phyloP scores from a whole-genome alignment of 2,329 filamentous ascomycete species.

The Nemania bipapillata region DNA sequence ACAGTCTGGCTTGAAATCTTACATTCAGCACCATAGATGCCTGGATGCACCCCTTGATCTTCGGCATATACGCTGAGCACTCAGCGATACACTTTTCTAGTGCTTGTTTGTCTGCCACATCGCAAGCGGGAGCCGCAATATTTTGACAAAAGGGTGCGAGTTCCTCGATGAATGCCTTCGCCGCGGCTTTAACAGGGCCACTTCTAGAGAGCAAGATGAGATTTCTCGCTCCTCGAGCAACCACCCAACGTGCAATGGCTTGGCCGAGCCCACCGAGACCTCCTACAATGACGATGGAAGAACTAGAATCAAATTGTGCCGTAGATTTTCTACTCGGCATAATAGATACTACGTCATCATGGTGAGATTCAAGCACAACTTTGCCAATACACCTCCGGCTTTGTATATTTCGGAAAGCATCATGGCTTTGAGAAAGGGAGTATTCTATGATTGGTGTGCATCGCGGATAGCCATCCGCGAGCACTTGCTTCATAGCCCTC shows the following conservation, averaged over 20 bases:
- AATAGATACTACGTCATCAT: constrained; percentile 37
- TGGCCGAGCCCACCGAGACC: constrained; percentile 48
- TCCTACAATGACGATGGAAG: constrained; percentile 46
- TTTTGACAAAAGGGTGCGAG: constrained; percentile 42
- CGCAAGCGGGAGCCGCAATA: constrained; percentile 46
- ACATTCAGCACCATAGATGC: constrained; percentile 55
- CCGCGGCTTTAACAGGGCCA: constrained; percentile 25
- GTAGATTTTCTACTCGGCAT: constrained; percentile 31
- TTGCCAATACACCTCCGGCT: constrained; percentile 34
- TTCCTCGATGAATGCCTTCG: constrained; percentile 40
- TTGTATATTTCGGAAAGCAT: constrained; percentile 43
- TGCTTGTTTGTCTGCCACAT: constrained; percentile 47
- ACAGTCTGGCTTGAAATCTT: constrained; percentile 1
- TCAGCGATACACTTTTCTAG: constrained; percentile 46
- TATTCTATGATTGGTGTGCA: constrained; percentile 17
- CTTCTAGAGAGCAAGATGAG: constrained; percentile 34
- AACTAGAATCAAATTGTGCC: constrained; percentile 33
- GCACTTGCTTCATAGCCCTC: constrained; percentile 27
- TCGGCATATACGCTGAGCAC: constrained; percentile 48
- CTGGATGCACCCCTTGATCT: constrained; percentile 58
- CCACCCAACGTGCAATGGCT: constrained; percentile 34
- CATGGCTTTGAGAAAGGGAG: constrained; percentile 30
- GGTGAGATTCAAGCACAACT: constrained; percentile 37
- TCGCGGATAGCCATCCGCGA: constrained; percentile 7
- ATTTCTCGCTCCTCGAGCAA: constrained; percentile 25